A percentile compares a stretch with the other conserved stretches of the same genome.
phyloP scores from a whole-genome alignment of 73 alveolate species.

The Paramecium tetraurelia region DNA sequence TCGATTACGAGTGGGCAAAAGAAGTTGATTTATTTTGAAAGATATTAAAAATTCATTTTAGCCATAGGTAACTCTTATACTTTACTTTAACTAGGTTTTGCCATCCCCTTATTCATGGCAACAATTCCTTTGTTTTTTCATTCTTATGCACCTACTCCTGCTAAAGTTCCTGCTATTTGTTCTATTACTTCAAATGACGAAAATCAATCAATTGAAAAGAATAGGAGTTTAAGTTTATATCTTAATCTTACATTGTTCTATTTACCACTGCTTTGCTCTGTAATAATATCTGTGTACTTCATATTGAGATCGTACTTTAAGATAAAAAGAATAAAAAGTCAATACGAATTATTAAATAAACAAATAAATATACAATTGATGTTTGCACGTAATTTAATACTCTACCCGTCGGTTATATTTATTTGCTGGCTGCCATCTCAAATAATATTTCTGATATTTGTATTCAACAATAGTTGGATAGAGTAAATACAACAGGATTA shows the following conservation, averaged over 20 bases:
- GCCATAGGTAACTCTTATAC: background rate
- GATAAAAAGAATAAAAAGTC: background rate
- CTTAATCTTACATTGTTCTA: background rate
- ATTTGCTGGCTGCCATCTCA: background rate
- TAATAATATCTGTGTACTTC: background rate
- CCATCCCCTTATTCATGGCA: background rate
- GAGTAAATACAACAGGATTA: background rate
- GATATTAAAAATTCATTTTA: background rate
- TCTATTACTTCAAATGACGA: background rate
- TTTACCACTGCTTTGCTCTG: background rate
- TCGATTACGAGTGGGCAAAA: background rate
- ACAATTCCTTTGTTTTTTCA: background rate
- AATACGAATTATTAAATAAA: background rate
- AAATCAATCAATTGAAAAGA: background rate
- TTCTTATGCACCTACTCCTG: constrained; percentile 6
- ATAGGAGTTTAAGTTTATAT: background rate
- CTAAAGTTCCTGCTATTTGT: background rate
- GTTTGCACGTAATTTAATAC: background rate
- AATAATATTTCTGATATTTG: background rate
- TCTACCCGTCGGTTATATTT: background rate
- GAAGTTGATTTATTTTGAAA: background rate
- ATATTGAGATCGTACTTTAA: background rate
- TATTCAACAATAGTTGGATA: background rate
- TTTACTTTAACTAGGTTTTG: background rate
- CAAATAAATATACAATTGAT: background rate